Evolutionary conservation across 1,284 basidiomycete genomes (phyloP), one percentile per base, ranked within the genome.

Genomic region (Singerocomus inundabilis): DNA sequence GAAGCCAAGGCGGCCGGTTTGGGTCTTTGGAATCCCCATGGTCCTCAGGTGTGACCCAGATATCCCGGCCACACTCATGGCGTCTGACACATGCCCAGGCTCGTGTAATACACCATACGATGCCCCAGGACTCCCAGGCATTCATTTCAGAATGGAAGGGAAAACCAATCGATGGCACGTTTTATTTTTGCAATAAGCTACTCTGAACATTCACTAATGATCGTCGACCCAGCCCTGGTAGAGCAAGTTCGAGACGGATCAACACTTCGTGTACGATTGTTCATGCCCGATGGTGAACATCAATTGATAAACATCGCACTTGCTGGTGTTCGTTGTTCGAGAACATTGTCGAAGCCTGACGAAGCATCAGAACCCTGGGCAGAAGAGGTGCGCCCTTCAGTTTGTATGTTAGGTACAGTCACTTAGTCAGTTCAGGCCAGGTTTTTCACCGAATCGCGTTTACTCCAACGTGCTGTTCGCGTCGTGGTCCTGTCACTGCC

Each of bases 241-340:
- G 96, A 99, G 71, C 87, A 91, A 70, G 93, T 98, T 48, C 83
- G 91, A 46, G 95, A 99, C 67, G 96, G 95, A 42, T 89, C 89
- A 35, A 95, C 93, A 44, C 75, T 98, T 32, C 89, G 95, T 29
- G 84, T 91, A 44, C 85, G 97, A 45, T 79, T 98, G 37, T 74
- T 98, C 41, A 82, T 98, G 71, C 88, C 93, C 30, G 84, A 92
- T 40, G 85, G 84, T 21, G 85, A 90, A 51, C 96, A 99, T 64
- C 93, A 95, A 72, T 76, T 93, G 55, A 77, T 86, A 66, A 94
- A 91, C 63, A 77, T 94, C 54, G 76, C 87, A 8, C 78, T 98
- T 51, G 93, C 94, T 31, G 95, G 93, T 44, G 85, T 94, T 47
- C 86, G 92, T 52, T 84, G 85, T 60, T 80, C 92, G 43, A 85